These are phyloP conservation scores for Globisporangium paroecandrum DNA, from an alignment of 352 stramenopile species.

Conservation along the genomic window DNA sequence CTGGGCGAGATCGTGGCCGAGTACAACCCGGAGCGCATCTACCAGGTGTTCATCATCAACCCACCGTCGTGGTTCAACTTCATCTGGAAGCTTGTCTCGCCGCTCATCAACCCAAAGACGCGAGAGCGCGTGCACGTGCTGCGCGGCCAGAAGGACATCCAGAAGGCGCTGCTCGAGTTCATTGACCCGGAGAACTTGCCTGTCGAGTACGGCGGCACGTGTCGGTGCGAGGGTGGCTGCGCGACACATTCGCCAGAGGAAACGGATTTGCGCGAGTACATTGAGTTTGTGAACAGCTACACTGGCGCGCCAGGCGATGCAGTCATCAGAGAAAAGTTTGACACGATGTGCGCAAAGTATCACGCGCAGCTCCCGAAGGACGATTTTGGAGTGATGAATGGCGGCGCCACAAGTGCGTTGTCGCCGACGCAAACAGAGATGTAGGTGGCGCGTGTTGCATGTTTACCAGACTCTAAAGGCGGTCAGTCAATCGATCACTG, in stretches of 20 bases:
- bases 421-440: slow-evolving; percentile 3
- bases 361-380: slow-evolving; percentile 30
- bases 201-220: slow-evolving; percentile 62
- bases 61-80: slow-evolving; percentile 73
- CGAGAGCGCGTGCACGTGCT: slow-evolving; percentile 68
- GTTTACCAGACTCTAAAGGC: not conserved
- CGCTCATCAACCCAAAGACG: slow-evolving; percentile 70
- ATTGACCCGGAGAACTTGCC: slow-evolving; percentile 60
- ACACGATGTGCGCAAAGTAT: slow-evolving; percentile 50
- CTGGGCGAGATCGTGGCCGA: slow-evolving; percentile 52
- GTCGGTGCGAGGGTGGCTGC: slow-evolving; percentile 56
- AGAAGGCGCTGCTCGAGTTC: slow-evolving; percentile 65
- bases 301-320: slow-evolving; percentile 19
- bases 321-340: slow-evolving; percentile 33
- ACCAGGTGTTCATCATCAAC: slow-evolving; percentile 74
- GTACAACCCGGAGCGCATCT: slow-evolving; percentile 75
- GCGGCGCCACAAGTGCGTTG: not conserved
- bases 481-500: not conserved
- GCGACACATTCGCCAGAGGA: slow-evolving; percentile 65
- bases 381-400: not conserved
- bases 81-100: slow-evolving; percentile 75
- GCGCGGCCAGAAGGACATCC: slow-evolving; percentile 66
- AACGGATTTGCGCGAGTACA: slow-evolving; percentile 56
- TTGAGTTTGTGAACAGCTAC: slow-evolving; percentile 52
- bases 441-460: not conserved